A percentile compares a stretch with the other conserved stretches of the same genome.
These are phyloP conservation scores for Ceratobasidium theobromae DNA, from an alignment of 1,284 basidiomycete genomes.

Conservation along the genomic window DNA sequence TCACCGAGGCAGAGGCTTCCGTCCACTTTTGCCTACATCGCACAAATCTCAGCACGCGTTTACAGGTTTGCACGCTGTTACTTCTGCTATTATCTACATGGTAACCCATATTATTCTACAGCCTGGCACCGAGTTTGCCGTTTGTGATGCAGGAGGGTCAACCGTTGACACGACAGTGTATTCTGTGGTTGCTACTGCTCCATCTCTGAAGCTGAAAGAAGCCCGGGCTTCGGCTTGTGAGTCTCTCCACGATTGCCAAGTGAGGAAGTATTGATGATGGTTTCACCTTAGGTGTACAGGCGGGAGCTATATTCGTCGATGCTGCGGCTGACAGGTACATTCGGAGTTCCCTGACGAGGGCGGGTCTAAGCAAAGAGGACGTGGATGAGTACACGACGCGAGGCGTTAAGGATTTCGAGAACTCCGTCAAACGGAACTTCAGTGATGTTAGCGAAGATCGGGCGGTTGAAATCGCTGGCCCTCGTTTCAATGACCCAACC, in stretches of 20 bases:
- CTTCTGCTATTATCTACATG: background rate
- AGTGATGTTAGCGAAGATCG: background rate
- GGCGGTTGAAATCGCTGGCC: slow-evolving; percentile 15
- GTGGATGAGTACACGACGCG: background rate
- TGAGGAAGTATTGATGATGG: background rate
- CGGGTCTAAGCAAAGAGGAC: background rate
- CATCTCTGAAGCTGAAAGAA: slow-evolving; percentile 28
- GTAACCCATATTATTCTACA: background rate
- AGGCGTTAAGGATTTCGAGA: background rate
- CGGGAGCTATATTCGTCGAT: slow-evolving; percentile 21
- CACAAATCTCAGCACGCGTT: slow-evolving; percentile 19
- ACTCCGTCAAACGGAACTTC: slow-evolving; percentile 14
- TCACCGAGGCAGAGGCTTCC: slow-evolving; percentile 36
- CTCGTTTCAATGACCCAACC: slow-evolving; percentile 6
- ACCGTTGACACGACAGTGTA: slow-evolving; percentile 36
- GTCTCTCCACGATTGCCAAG: background rate
- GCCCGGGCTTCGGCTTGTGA: slow-evolving; percentile 22
- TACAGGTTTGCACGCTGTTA: background rate
- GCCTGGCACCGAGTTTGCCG: slow-evolving; percentile 24
- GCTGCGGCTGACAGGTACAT: background rate
- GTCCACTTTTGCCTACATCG: slow-evolving; percentile 35
- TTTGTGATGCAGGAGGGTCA: slow-evolving; percentile 36
- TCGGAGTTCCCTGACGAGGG: background rate
- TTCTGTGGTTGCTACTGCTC: background rate
- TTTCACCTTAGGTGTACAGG: slow-evolving; percentile 9